Percentiles rank a stretch among this genome's conserved stretches.
Evolutionary conservation across 805 yeast genomes (phyloP).

Genomic region (Suhomyces sp.): DNA sequence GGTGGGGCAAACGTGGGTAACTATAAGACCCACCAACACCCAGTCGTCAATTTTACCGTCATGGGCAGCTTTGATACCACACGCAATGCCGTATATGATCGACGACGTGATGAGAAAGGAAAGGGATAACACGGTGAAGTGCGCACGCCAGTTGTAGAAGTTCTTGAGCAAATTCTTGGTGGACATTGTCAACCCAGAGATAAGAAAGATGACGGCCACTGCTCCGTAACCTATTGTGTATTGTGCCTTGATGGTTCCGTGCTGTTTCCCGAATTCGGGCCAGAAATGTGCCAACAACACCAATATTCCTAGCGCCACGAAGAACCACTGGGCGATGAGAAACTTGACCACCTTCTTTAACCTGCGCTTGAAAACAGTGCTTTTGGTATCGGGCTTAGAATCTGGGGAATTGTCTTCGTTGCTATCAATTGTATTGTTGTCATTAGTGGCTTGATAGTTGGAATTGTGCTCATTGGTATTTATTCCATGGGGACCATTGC

Average conservation of each 20-base stretch:
- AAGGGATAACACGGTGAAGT: constrained; percentile 59
- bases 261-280: constrained; percentile 81
- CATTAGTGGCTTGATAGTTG: not conserved
- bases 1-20: constrained; percentile 86
- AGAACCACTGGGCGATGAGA: constrained; percentile 65
- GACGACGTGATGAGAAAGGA: constrained; percentile 72
- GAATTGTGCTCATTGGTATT: not conserved
- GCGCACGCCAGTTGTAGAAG: constrained; percentile 79
- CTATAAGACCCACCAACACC: constrained; percentile 77
- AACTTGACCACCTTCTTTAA: constrained; percentile 18
- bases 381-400: not conserved
- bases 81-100: constrained; percentile 68
- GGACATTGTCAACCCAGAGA: constrained; percentile 77
- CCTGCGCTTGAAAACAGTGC: not conserved
- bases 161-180: constrained; percentile 60
- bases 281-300: constrained; percentile 73
- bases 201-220: constrained; percentile 78
- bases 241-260: constrained; percentile 71
- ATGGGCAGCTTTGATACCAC: constrained; percentile 58
- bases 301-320: constrained; percentile 65
- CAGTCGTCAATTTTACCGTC: constrained; percentile 64
- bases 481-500: not conserved
- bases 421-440: not conserved
- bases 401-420: not conserved
- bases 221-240: constrained; percentile 83